Percentiles rank a stretch among this genome's conserved stretches.
These are phyloP conservation scores for Thermomucor indicae-seudaticae DNA, from an alignment of 371 early-diverging fungal species.

Conservation along the genomic window DNA sequence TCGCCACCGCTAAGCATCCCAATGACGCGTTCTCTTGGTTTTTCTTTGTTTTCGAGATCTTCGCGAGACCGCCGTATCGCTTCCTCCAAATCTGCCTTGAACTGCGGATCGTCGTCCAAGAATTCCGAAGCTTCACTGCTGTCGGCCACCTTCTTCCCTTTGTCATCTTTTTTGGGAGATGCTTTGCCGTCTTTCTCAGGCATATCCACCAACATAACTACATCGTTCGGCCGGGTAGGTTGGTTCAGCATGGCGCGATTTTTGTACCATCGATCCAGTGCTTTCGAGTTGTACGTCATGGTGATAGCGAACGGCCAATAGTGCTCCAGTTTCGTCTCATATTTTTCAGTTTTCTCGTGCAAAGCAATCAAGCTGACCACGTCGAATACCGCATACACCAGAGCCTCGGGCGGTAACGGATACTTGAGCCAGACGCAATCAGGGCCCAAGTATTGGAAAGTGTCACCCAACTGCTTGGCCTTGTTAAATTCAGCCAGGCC, in stretches of 20 bases:
- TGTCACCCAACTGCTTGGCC: constrained; percentile 22
- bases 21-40: constrained; percentile 1
- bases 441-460: constrained; percentile 20
- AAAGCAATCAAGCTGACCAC: constrained; percentile 34
- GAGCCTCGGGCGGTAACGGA: constrained; percentile 33
- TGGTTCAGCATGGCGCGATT: constrained; percentile 7
- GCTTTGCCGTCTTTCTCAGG: background rate
- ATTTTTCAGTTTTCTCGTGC: constrained; percentile 7
- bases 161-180: too few species aligned
- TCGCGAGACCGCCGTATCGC: constrained; percentile 18
- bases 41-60: constrained; percentile 1
- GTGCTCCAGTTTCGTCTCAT: background rate
- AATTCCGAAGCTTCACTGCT: background rate
- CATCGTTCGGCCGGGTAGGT: background rate
- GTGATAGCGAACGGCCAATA: constrained; percentile 29
- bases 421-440: constrained; percentile 35
- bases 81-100: constrained; percentile 11
- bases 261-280: constrained; percentile 17
- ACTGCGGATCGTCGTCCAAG: constrained; percentile 16
- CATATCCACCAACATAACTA: background rate
- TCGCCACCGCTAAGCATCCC: background rate
- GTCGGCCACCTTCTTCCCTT: background rate
- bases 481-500: constrained; percentile 26
- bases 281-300: background rate
- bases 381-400: constrained; percentile 44